These are phyloP conservation scores for Barnettozyma siamensis DNA, from an alignment of 805 yeast genomes.

Conservation along the genomic window DNA sequence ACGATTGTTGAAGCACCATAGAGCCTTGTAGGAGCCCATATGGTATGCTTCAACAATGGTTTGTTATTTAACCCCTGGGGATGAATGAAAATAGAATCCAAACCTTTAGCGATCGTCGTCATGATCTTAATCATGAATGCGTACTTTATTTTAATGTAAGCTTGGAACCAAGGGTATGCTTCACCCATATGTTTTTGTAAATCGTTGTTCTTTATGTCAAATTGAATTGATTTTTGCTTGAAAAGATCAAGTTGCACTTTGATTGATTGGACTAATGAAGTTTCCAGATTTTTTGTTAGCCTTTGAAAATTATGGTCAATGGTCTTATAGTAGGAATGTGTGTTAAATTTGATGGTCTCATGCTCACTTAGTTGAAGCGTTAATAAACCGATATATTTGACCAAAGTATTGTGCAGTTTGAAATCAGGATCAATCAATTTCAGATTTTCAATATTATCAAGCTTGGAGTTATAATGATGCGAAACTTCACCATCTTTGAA, in stretches of 20 bases:
- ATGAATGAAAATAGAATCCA: conserved; percentile 28
- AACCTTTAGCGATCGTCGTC: conserved; percentile 35
- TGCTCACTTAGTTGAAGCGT: conserved; percentile 49
- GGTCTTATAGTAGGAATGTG: conserved; percentile 29
- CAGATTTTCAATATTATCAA: conserved; percentile 50
- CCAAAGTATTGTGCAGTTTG: conserved; percentile 47
- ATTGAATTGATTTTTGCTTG: conserved; percentile 20
- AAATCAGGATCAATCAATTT: conserved; percentile 47
- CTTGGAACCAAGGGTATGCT: conserved; percentile 78
- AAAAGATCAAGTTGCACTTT: background rate
- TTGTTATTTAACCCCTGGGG: conserved; percentile 43
- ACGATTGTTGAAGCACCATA: conserved; percentile 47
- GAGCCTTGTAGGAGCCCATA: conserved; percentile 52
- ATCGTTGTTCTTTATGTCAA: conserved; percentile 38
- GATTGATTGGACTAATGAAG: background rate
- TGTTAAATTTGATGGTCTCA: conserved; percentile 47
- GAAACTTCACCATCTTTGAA: conserved; percentile 28
- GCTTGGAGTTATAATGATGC: conserved; percentile 49
- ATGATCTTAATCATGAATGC: conserved; percentile 51
- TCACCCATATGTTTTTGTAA: conserved; percentile 46
- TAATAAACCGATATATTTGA: conserved; percentile 55
- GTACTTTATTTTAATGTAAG: conserved; percentile 50
- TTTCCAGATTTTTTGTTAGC: conserved; percentile 1
- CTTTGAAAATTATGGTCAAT: background rate
- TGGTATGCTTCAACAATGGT: conserved; percentile 57